Evolutionary conservation across 73 alveolate genomes (phyloP).

Genomic region (Tetrahymena malaccensis): DNA sequence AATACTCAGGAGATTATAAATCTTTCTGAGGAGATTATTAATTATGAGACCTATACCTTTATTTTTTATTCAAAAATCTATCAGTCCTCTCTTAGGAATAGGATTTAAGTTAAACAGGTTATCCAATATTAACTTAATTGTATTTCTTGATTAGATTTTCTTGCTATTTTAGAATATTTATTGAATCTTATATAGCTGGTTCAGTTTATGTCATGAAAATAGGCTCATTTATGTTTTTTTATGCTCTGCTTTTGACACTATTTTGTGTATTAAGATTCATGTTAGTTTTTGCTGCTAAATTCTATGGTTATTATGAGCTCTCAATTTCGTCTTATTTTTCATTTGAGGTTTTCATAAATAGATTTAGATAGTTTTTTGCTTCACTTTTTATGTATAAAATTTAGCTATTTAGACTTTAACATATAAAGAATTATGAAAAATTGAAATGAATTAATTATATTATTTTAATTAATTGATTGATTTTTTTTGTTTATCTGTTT

Average conservation of each 20-base stretch:
- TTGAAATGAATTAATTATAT: background rate
- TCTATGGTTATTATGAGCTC: background rate
- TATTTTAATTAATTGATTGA: no score
- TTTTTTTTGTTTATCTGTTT: no score
- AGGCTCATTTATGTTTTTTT: background rate
- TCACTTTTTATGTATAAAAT: background rate
- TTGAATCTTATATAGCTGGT: background rate
- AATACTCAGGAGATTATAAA: background rate
- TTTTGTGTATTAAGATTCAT: background rate
- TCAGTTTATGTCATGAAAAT: background rate
- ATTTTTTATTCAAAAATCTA: background rate
- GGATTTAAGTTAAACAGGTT: background rate
- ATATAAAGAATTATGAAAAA: background rate
- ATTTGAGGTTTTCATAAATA: background rate
- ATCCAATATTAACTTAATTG: background rate
- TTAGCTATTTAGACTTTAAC: background rate
- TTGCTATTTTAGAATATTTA: background rate
- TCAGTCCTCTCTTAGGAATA: background rate
- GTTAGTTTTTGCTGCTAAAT: background rate
- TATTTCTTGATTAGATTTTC: background rate
- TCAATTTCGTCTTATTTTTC: background rate
- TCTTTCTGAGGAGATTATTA: background rate
- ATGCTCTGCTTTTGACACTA: background rate
- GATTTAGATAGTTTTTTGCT: background rate
- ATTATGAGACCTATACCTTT: background rate